Evolutionary conservation across 257 asterid species (phyloP).

Genomic region (Lycium barbarum): DNA sequence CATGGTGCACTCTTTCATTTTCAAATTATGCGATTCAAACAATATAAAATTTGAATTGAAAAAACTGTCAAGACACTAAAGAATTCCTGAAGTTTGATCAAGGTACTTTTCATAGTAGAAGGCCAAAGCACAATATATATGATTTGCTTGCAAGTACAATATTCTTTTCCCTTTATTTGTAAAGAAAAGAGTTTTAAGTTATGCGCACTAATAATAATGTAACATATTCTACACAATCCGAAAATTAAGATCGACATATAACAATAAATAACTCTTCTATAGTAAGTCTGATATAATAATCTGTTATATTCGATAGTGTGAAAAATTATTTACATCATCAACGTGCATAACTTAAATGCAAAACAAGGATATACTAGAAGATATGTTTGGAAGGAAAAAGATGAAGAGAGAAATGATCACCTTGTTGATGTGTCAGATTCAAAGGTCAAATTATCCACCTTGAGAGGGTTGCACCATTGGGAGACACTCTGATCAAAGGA

Average conservation of each 20-base stretch:
- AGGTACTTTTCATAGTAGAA: not conserved
- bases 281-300: not conserved
- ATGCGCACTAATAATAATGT: not conserved
- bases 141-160: not conserved
- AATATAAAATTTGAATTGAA: no score
- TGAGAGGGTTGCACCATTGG: constrained; percentile 58
- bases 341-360: not conserved
- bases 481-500: constrained; percentile 62
- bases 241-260: not conserved
- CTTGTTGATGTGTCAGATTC: not conserved
- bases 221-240: not conserved
- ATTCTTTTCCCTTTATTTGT: not conserved
- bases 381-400: no score
- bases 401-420: not conserved
- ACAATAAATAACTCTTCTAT: not conserved
- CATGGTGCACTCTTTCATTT: no score
- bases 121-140: not conserved
- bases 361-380: not conserved
- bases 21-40: no score
- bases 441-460: not conserved
- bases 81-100: not conserved
- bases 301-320: not conserved
- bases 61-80: no score
- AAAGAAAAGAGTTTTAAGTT: not conserved
- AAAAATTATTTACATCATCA: not conserved